Conservation (phyloP, 1,284 basidiomycete genomes). For the Ganoderma sinense region DNA sequence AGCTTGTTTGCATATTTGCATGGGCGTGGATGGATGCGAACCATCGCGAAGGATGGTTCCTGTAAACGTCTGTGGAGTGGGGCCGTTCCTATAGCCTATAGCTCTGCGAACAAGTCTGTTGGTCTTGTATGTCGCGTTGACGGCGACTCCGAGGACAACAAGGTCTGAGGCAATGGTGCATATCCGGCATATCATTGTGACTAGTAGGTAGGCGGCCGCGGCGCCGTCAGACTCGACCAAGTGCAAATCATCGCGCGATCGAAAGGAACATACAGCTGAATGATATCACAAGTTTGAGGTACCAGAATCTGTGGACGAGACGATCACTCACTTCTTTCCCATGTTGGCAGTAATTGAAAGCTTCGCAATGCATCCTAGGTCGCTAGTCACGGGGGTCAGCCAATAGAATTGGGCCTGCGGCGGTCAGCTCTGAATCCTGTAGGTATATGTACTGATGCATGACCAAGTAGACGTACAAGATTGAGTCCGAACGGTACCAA, state of each 20-base stretch:
- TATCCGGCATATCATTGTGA: background rate
- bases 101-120: background rate
- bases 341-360: background rate
- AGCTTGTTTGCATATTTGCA: background rate
- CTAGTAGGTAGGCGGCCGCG: background rate
- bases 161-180: background rate
- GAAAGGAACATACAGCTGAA: background rate
- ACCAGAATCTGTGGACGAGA: background rate
- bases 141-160: background rate
- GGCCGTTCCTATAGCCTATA: background rate
- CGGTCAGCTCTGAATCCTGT: background rate
- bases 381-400: background rate
- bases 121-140: background rate
- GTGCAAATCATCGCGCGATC: background rate
- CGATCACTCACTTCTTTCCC: background rate
- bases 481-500: background rate
- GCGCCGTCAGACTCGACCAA: background rate
- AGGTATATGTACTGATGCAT: background rate
- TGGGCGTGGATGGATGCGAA: background rate
- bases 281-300: background rate
- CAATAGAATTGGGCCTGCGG: background rate
- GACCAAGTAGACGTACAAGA: background rate
- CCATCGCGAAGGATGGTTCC: background rate
- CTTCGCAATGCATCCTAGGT: background rate
- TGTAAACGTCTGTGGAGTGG: background rate